These are phyloP conservation scores for Amyloporia xantha DNA, from an alignment of 768 basidiomycete genomes.

Conservation along the genomic window DNA sequence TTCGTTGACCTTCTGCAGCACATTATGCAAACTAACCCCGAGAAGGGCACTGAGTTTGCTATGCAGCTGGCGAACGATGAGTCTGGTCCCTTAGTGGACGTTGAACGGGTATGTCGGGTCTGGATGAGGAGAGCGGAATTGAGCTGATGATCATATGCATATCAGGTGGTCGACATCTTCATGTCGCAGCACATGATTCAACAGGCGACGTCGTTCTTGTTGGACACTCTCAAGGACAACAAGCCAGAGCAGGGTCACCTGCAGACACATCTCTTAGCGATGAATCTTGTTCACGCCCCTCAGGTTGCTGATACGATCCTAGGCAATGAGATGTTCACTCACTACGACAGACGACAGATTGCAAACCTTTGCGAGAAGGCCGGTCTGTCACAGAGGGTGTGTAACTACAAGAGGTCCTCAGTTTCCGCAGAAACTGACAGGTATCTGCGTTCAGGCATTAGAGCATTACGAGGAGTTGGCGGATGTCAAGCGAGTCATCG, in stretches of 20 bases:
- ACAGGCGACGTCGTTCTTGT: conserved; percentile 94
- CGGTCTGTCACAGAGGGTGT: conserved; percentile 85
- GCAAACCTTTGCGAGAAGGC: conserved; percentile 99
- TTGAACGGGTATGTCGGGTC: conserved; percentile 92
- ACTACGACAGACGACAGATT: conserved; percentile 94
- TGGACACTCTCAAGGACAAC: conserved; percentile 98
- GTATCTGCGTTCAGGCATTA: conserved; percentile 61
- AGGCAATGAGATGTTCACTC: conserved; percentile 96
- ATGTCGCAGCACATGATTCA: conserved; percentile 99
- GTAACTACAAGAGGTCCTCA: no score
- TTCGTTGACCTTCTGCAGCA: conserved; percentile 91
- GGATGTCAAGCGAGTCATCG: conserved; percentile 98
- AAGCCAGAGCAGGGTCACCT: conserved; percentile 93
- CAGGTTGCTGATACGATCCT: conserved; percentile 99
- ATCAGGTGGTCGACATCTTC: conserved; percentile 98
- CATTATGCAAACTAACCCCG: conserved; percentile 92
- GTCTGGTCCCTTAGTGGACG: conserved; percentile 82
- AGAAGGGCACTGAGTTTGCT: conserved; percentile 99
- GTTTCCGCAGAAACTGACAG: no score
- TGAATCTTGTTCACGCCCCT: conserved; percentile 96
- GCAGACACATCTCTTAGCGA: conserved; percentile 94
- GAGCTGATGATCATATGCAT: no score
- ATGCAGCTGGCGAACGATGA: conserved; percentile 91
- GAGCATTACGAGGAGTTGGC: conserved; percentile 97
- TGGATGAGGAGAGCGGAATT: no score